Conservation (phyloP, 2,329 filamentous ascomycete genomes). For the Fusarium nodosum region DNA sequence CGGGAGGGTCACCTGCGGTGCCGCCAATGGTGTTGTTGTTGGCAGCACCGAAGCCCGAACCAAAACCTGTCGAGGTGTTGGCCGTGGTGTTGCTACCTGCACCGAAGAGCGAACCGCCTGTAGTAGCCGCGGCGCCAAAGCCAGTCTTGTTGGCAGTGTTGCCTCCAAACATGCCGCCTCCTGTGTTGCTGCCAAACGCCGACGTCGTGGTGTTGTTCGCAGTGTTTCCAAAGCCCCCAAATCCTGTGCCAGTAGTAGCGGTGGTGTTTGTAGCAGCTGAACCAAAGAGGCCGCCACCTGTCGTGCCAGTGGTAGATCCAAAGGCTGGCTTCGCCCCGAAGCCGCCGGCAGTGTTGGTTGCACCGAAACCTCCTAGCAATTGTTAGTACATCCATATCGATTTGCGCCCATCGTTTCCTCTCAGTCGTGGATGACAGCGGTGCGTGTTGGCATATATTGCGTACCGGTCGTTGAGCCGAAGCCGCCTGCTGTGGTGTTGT, state of each 20-base stretch:
- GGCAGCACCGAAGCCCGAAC: conserved; percentile 59
- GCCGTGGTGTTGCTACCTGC: conserved; percentile 49
- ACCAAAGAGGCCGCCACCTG: conserved; percentile 63
- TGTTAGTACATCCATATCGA: conserved; percentile 40
- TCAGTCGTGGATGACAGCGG: conserved; percentile 40
- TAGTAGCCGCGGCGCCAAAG: conserved; percentile 62
- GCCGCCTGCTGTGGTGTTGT: conserved; percentile 52
- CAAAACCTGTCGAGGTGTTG: conserved; percentile 53
- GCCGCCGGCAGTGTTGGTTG: conserved; percentile 52
- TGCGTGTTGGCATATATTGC: conserved; percentile 38
- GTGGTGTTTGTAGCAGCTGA: conserved; percentile 56
- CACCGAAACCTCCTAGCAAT: conserved; percentile 55
- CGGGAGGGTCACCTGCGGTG: conserved; percentile 69
- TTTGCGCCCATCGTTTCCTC: conserved; percentile 23
- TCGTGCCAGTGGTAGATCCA: conserved; percentile 59
- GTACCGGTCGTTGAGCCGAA: conserved; percentile 56
- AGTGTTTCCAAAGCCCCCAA: conserved; percentile 59
- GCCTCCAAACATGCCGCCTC: conserved; percentile 69
- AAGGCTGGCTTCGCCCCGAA: conserved; percentile 67
- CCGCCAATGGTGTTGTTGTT: conserved; percentile 66
- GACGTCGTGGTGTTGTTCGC: conserved; percentile 52
- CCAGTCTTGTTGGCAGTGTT: conserved; percentile 60
- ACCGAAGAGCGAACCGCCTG: conserved; percentile 64
- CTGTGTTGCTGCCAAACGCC: conserved; percentile 57
- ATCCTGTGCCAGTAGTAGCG: conserved; percentile 55